phyloP scores from a whole-genome alignment of 1,139 yeast species.

The Sporopachydermia cereana region DNA sequence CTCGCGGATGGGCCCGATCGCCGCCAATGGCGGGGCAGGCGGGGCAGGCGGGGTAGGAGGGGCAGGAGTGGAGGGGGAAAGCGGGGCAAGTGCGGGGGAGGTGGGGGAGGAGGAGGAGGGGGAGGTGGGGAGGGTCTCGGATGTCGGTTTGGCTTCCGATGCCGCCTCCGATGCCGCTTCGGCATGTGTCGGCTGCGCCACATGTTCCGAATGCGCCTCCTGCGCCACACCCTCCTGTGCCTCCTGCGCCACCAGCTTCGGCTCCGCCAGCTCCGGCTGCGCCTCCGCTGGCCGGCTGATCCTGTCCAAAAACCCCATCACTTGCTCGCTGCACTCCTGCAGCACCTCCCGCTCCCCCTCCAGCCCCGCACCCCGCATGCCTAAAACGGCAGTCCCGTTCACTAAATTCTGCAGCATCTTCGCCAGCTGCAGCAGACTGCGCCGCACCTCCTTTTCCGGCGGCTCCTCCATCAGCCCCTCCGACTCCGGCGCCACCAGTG shows the following conservation, averaged over 20 bases:
- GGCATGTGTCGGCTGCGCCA: slow-evolving; percentile 11
- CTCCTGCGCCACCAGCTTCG: slow-evolving; percentile 8
- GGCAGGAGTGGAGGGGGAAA: not conserved
- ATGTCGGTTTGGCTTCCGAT: not conserved
- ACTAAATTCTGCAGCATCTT: slow-evolving; percentile 77
- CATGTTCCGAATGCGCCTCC: slow-evolving; percentile 13
- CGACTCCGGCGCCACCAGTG: slow-evolving; percentile 71
- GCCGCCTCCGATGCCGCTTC: slow-evolving; percentile 5
- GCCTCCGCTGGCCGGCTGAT: slow-evolving; percentile 16
- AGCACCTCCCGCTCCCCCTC: slow-evolving; percentile 32
- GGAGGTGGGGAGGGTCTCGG: not conserved
- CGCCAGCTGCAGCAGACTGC: slow-evolving; percentile 64
- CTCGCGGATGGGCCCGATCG: slow-evolving; percentile 16
- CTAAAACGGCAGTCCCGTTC: slow-evolving; percentile 43
- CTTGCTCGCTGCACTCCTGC: slow-evolving; percentile 31
- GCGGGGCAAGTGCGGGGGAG: not conserved
- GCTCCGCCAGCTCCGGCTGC: slow-evolving; percentile 11
- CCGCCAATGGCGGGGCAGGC: too few relatives aligned
- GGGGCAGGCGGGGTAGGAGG: not conserved
- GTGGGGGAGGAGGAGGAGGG: not conserved
- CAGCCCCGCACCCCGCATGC: slow-evolving; percentile 52
- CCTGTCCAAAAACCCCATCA: slow-evolving; percentile 36
- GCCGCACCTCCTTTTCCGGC: slow-evolving; percentile 35
- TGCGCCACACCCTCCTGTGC: not conserved
- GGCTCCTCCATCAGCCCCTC: slow-evolving; percentile 24